A percentile compares a stretch with the other conserved stretches of the same genome.
These are phyloP conservation scores for Mycena belliarum DNA, from an alignment of 768 basidiomycete species.

Conservation along the genomic window DNA sequence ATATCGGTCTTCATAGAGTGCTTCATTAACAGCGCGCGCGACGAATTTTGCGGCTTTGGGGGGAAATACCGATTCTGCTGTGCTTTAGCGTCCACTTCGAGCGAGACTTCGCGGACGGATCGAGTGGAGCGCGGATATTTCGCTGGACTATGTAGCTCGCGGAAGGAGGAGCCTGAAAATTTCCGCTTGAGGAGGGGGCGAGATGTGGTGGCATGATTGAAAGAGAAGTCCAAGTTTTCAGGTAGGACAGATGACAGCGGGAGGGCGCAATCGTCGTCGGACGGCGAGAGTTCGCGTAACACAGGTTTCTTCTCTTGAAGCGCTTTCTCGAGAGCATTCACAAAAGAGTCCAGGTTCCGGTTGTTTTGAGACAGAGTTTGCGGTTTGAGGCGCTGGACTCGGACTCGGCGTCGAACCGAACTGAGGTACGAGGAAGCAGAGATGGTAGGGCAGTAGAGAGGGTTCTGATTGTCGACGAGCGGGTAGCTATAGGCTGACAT, in stretches of 20 bases:
- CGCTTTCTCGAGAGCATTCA: constrained; percentile 32
- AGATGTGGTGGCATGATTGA: constrained; percentile 9
- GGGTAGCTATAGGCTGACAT: constrained; percentile 27
- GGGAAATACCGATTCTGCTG: constrained; percentile 32
- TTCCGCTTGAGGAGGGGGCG: constrained; percentile 30
- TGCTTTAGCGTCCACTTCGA: constrained; percentile 41
- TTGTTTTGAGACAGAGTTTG: constrained; percentile 18
- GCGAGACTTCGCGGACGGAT: constrained; percentile 45
- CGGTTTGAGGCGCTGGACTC: constrained; percentile 23
- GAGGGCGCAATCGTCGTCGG: constrained; percentile 1
- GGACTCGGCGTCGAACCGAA: constrained; percentile 37
- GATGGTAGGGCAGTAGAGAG: constrained; percentile 56
- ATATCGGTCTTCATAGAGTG: constrained; percentile 7
- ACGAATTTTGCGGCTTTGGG: constrained; percentile 11
- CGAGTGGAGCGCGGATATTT: constrained; percentile 46
- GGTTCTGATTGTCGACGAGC: constrained; percentile 51
- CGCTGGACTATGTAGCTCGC: constrained; percentile 42
- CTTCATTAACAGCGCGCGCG: constrained; percentile 6
- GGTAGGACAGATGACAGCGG: not conserved
- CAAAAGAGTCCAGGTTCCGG: constrained; percentile 33
- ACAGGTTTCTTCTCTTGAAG: constrained; percentile 22
- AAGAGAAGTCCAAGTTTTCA: constrained; percentile 1
- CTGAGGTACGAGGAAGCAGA: constrained; percentile 48
- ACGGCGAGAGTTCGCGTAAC: not conserved
- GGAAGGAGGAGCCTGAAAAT: constrained; percentile 38